phyloP scores from a whole-genome alignment of 2,329 filamentous ascomycete genomes.

The Colletotrichum somersetense region DNA sequence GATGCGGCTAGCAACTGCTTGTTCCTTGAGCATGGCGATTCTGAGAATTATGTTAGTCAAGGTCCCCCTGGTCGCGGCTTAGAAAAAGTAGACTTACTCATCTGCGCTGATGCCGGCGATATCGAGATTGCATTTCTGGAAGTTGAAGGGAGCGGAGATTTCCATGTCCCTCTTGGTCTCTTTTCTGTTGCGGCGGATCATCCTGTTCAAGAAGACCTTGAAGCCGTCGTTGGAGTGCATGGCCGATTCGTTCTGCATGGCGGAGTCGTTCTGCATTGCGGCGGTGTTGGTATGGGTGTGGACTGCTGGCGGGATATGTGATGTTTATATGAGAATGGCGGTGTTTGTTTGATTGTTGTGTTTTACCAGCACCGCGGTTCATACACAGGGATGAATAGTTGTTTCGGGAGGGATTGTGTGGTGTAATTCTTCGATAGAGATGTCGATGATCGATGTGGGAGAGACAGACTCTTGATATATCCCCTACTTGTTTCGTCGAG shows the following conservation, averaged over 20 bases:
- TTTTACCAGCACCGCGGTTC: constrained; percentile 6
- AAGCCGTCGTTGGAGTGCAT: constrained; percentile 56
- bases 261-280: constrained; percentile 35
- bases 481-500: constrained; percentile 9
- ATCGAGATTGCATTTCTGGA: constrained; percentile 65
- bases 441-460: background rate
- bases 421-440: constrained; percentile 4
- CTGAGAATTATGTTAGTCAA: constrained; percentile 49
- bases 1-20: constrained; percentile 63
- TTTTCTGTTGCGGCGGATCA: constrained; percentile 59
- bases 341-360: constrained; percentile 1
- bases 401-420: background rate
- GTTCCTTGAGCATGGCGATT: constrained; percentile 64
- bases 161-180: constrained; percentile 57
- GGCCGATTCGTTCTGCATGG: constrained; percentile 43
- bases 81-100: constrained; percentile 61
- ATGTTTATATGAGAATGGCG: constrained; percentile 13
- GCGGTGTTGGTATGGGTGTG: background rate
- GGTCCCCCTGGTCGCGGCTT: background rate
- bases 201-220: constrained; percentile 58
- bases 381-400: constrained; percentile 7
- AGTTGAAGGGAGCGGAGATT: constrained; percentile 70
- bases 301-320: background rate
- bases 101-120: constrained; percentile 69
- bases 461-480: constrained; percentile 14